Conservation (phyloP, 768 basidiomycete genomes). For the Kwoniella newhampshirensis region DNA sequence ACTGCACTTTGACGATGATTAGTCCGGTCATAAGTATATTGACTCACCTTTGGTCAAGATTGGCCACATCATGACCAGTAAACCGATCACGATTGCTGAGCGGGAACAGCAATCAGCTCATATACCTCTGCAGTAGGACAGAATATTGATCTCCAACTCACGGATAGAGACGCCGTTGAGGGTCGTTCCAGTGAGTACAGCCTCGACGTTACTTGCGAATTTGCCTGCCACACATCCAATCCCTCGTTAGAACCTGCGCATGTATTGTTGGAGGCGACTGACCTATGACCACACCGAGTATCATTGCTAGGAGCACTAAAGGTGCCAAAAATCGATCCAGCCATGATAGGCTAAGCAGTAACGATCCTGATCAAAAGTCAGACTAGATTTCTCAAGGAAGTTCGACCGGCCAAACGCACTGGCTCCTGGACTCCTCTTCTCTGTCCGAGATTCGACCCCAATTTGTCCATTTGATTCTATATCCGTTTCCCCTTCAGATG, state of each 20-base stretch:
- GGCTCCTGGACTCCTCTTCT: too few relatives aligned
- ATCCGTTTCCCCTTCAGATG: too few relatives aligned
- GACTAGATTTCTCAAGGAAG: too few relatives aligned
- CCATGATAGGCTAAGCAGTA: constrained; percentile 32
- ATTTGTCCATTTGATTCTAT: too few relatives aligned
- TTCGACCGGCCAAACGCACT: too few relatives aligned
- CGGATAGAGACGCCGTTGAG: constrained; percentile 74
- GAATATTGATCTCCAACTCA: constrained; percentile 58
- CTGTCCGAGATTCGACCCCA: too few relatives aligned
- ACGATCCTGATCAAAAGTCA: not conserved
- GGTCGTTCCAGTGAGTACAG: constrained; percentile 64
- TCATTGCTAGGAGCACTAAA: constrained; percentile 69
- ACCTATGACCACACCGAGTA: constrained; percentile 72
- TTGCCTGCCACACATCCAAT: constrained; percentile 12
- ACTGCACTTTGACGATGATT: constrained; percentile 59
- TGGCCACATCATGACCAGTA: constrained; percentile 88
- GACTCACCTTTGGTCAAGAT: constrained; percentile 61
- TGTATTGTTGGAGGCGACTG: constrained; percentile 54
- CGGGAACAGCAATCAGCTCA: not conserved
- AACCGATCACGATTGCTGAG: constrained; percentile 73
- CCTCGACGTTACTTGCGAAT: constrained; percentile 60
- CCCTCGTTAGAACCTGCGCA: constrained; percentile 8
- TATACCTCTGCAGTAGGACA: not conserved
- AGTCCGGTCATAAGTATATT: not conserved
- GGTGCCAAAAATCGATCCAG: constrained; percentile 67